Evolutionary conservation across 2,329 filamentous ascomycete species (phyloP), one percentile per base, ranked within the genome.

Genomic region (Cercospora zeae-maydis): DNA sequence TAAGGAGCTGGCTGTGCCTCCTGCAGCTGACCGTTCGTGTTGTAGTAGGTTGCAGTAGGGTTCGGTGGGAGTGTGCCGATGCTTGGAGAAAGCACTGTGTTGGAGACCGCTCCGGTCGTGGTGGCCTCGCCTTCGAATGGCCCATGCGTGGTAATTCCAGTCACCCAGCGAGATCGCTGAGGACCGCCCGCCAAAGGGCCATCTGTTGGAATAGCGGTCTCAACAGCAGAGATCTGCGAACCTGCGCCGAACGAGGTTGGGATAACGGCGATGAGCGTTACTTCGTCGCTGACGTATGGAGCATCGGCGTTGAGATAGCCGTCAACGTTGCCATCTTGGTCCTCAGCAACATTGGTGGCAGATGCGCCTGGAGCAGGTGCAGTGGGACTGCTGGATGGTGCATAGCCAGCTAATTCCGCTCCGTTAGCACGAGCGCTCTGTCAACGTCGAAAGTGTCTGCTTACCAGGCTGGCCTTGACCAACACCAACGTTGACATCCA

Each of bases 1-100:
- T 88, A 93, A 0, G 90, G 90, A 0, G 86, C 86, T 1, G 90
- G 89, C 75, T 90, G 78, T 1, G 84, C 79, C n/a, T 84, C 78
- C 60, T 90, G 84, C 1, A 93, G 84, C 61, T 82, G 73, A 11
- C 91, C 91, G 68, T 93, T 83, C 7, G 86, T 84, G 9, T 88
- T 88, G 73, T 95, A 95, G 53, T 84, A 84, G 37, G 86, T 88
- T 3, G 87, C 87, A 7, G 83, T 85, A 0, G 83, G 81, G 31
- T 83, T 82, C 0, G 87, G 81, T 10, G 86, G 85, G 0, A 83
- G 73, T 0, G 83, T 78, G 0, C 83, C 76, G 55, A 93, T 83
- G 1, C 83, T 83, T 0, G 84, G 75, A 0, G 84, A 86, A 0
- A 87, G 66, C 0, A 86, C 81, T 0, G 77, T 78, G 34, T 83